Percentiles rank a stretch among this genome's conserved stretches.
Conservation (phyloP, 2,329 filamentous ascomycete genomes). For the Fusarium illudens region DNA sequence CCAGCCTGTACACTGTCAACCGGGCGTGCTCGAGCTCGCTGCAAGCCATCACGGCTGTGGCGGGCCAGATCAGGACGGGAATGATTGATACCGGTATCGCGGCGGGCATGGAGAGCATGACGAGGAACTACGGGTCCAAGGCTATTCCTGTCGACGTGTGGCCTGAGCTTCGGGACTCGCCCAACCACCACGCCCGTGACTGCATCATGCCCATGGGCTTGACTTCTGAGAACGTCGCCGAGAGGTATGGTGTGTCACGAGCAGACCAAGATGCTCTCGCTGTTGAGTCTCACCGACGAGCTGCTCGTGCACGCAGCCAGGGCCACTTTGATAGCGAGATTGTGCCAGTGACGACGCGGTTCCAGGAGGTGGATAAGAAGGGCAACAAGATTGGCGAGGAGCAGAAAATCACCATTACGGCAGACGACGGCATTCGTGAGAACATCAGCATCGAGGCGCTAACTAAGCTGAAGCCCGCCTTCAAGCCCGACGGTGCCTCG, state of each 20-base stretch:
- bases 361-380: slow-evolving; percentile 69
- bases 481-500: slow-evolving; percentile 75
- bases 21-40: slow-evolving; percentile 84
- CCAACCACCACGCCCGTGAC: slow-evolving; percentile 75
- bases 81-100: slow-evolving; percentile 79
- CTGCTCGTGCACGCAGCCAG: slow-evolving; percentile 71
- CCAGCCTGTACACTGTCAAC: slow-evolving; percentile 86
- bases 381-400: slow-evolving; percentile 64
- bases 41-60: slow-evolving; percentile 77
- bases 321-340: slow-evolving; percentile 83
- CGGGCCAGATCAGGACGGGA: slow-evolving; percentile 78
- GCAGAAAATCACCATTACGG: slow-evolving; percentile 71
- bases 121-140: slow-evolving; percentile 81
- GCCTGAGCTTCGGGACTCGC: slow-evolving; percentile 73
- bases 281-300: slow-evolving; percentile 75
- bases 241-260: slow-evolving; percentile 75
- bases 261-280: slow-evolving; percentile 87
- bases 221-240: slow-evolving; percentile 88
- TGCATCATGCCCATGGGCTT: slow-evolving; percentile 96
- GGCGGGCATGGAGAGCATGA: slow-evolving; percentile 97
- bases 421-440: slow-evolving; percentile 84
- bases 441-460: slow-evolving; percentile 74
- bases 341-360: slow-evolving; percentile 78
- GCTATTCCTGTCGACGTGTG: slow-evolving; percentile 88
- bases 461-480: slow-evolving; percentile 84